Base-by-base conservation (phyloP, 139 green algal species). In the Chlamydomonas sp. region DNA sequence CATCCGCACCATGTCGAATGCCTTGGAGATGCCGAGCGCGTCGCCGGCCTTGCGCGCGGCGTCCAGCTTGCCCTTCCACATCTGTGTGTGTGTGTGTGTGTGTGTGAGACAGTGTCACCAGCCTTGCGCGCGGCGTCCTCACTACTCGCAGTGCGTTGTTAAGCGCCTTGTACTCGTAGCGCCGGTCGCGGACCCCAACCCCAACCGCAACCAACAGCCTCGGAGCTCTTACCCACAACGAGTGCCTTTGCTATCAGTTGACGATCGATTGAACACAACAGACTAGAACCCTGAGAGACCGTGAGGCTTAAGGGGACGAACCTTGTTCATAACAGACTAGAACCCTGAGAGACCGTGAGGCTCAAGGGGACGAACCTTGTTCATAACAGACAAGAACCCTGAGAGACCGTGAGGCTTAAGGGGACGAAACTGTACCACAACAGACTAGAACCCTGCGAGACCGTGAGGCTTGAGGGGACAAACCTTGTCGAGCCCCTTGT, bases 91-190 rank as follows among this genome's bases (percentile, higher is more conserved):
- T n/a, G n/a, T n/a, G n/a, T n/a, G n/a, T n/a, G n/a, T n/a, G n/a
- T n/a, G n/a, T n/a, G n/a, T n/a, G n/a, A n/a, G n/a, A n/a, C n/a
- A n/a, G n/a, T n/a, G n/a, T n/a, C n/a, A n/a, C n/a, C n/a, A n/a
- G n/a, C n/a, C n/a, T n/a, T n/a, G n/a, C n/a, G n/a, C n/a, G n/a
- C n/a, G n/a, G n/a, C n/a, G n/a, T n/a, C n/a, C n/a, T n/a, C n/a
- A n/a, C n/a, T n/a, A n/a, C n/a, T n/a, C n/a, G n/a, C n/a, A n/a
- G n/a, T n/a, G n/a, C 71, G 63, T 77, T 77, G 80, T 89, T 96
- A 29, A 97, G 86, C 2, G 82, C 90, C 84, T 99, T 99, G 88
- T 99, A 99, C 90, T 97, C 92, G 73, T 99, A 99, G 10, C 94
- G 83, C 35, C 94, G 83, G 83, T 99, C 94, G 4, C 93, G 79